Base-by-base conservation (phyloP, 2,329 filamentous ascomycete genomes). In the Dactylellina parvicollis region DNA sequence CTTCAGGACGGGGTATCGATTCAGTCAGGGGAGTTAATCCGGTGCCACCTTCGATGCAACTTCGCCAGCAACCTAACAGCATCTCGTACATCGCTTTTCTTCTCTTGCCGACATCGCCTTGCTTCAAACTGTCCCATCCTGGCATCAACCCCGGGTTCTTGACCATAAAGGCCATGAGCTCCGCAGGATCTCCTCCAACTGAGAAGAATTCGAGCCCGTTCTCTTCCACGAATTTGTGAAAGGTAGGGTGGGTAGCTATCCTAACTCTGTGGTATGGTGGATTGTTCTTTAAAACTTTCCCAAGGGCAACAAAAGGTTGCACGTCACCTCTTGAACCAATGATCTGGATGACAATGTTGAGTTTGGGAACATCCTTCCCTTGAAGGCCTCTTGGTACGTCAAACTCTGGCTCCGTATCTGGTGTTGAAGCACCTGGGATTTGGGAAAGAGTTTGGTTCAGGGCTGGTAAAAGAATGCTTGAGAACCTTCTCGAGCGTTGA, bases 151-250 rank as follows among this genome's bases (percentile, higher is more conserved):
- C 91, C 0, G 92, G 91, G 76, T 95, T 90, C 80, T 93, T 93
- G 47, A 95, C 92, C 92, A 96, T 96, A 78, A 94, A 96, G 2
- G 92, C 91, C 90, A 92, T 92, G 44, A 92, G 83, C 77, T 90
- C 86, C 0, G 88, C 85, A 0, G 90, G 90, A 78, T 92, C 89
- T 1, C 90, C 90, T n/a, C 90, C 89, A 56, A 92, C 90, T 74
- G 82, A 86, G 80, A 90, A 92, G 80, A 92, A 93, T 77, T 92
- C 90, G 12, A 93, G 84, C 0, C 85, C 89, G 78, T 88, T 88
- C 57, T 90, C 86, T 71, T 88, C 85, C 2, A 92, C 87, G 76
- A 92, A 91, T 0, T 83, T 80, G 75, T 87, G 84, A 76, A 93
- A 93, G 1, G 84, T 87, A 2, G 85, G 81, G 77, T 93, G 90